Percentiles rank a stretch among this genome's conserved stretches.
phyloP scores from a whole-genome alignment of 2,329 filamentous ascomycete species.

The Zopfia rhizophila region DNA sequence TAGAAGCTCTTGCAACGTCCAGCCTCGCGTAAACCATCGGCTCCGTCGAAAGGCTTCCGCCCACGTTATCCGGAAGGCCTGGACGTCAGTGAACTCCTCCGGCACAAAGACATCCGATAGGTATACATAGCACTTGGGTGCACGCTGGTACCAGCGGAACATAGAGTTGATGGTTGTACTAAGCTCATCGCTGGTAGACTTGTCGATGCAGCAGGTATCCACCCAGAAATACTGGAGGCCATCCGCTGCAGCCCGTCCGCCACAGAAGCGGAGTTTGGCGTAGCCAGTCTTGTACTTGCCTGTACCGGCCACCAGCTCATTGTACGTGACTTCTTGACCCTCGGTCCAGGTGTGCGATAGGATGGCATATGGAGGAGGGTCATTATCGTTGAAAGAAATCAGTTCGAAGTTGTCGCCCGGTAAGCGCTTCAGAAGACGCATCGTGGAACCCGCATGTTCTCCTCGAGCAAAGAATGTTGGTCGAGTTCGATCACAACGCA shows the following conservation, averaged over 20 bases:
- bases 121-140: constrained; percentile 9
- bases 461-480: constrained; percentile 11
- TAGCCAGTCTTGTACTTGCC: constrained; percentile 23
- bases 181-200: constrained; percentile 5
- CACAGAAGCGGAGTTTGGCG: constrained; percentile 21
- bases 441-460: constrained; percentile 14
- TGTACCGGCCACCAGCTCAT: constrained; percentile 24
- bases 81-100: constrained; percentile 10
- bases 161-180: constrained; percentile 18
- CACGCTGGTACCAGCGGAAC: constrained; percentile 10
- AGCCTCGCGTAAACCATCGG: constrained; percentile 24
- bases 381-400: constrained; percentile 22
- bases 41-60: constrained; percentile 25
- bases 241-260: constrained; percentile 20
- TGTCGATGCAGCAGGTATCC: constrained; percentile 22
- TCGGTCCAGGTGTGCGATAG: constrained; percentile 32
- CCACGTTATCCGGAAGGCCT: constrained; percentile 14
- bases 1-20: constrained; percentile 22
- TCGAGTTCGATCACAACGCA: constrained; percentile 14
- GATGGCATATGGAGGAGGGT: constrained; percentile 28
- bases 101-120: constrained; percentile 7
- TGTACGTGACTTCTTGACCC: constrained; percentile 28
- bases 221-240: constrained; percentile 25
- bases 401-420: constrained; percentile 26
- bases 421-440: constrained; percentile 29